A percentile compares a stretch with the other conserved stretches of the same genome.
Conservation (phyloP, 768 basidiomycete genomes). For the Pleurotus sapidus region DNA sequence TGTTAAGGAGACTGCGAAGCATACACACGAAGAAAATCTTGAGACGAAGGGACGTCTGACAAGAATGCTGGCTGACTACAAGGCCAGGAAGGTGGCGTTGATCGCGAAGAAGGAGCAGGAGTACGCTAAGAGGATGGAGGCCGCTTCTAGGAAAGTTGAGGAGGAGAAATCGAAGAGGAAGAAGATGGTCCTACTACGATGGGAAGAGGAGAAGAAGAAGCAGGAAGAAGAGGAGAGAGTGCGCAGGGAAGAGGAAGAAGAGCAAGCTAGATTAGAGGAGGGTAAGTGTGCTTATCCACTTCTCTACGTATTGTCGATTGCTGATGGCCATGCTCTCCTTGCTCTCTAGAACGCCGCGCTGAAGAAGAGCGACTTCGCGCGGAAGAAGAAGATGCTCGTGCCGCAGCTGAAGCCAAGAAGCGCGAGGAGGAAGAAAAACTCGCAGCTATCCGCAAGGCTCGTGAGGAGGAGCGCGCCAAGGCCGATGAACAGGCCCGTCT, state of each 20-base stretch:
- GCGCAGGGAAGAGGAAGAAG: constrained; percentile 50
- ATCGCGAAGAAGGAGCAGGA: constrained; percentile 59
- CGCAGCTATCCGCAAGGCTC: too few relatives aligned
- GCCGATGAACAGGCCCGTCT: too few relatives aligned
- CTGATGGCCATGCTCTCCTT: too few relatives aligned
- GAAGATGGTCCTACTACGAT: constrained; percentile 50
- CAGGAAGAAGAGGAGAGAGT: constrained; percentile 38
- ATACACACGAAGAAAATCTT: too few relatives aligned
- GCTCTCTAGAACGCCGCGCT: too few relatives aligned
- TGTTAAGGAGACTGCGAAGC: too few relatives aligned
- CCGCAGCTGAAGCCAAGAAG: too few relatives aligned
- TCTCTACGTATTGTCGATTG: neutral
- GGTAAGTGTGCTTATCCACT: constrained; percentile 34
- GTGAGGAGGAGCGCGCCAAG: too few relatives aligned
- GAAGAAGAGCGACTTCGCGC: too few relatives aligned
- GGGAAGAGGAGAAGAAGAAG: constrained; percentile 54
- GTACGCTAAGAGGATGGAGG: constrained; percentile 54
- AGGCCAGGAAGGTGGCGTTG: constrained; percentile 47
- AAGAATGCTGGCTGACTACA: constrained; percentile 73
- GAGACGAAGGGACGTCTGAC: constrained; percentile 72
- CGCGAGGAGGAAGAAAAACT: too few relatives aligned
- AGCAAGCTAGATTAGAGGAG: constrained; percentile 42
- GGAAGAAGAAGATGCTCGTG: too few relatives aligned
- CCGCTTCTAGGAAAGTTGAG: constrained; percentile 67
- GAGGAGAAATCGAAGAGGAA: constrained; percentile 81